Evolutionary conservation across 129 eudicot genomes (phyloP).

Genomic region (Glebionis coronaria): DNA sequence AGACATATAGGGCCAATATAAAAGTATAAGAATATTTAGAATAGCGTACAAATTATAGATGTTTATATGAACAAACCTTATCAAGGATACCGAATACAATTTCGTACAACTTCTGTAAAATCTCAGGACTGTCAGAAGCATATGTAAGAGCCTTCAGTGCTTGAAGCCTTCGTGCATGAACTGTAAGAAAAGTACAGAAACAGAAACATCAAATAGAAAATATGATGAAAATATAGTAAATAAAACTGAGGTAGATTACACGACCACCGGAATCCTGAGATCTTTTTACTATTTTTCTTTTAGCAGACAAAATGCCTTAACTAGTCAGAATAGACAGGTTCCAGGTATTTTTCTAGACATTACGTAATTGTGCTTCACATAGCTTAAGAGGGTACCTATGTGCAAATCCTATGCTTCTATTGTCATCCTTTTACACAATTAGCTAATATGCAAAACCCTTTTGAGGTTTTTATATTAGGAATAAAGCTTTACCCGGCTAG

Average conservation of each 20-base stretch:
- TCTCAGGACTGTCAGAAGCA: constrained; percentile 63
- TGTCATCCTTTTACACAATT: too few species aligned
- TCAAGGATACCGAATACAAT: constrained; percentile 89
- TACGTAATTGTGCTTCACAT: too few species aligned
- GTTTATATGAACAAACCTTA: constrained; percentile 53
- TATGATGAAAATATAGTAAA: neutral
- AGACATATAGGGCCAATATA: constrained; percentile 12
- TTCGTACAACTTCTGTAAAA: constrained; percentile 72
- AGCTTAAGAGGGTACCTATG: too few species aligned
- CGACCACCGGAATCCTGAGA: neutral
- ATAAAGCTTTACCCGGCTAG: too few species aligned
- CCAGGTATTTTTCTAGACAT: too few species aligned
- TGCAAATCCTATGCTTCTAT: too few species aligned
- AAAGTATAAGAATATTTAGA: neutral
- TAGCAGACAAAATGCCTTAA: constrained; percentile 9
- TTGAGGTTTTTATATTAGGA: too few species aligned
- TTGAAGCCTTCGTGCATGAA: constrained; percentile 45
- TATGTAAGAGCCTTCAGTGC: constrained; percentile 45
- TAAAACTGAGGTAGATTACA: constrained; percentile 4
- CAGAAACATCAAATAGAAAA: constrained; percentile 19
- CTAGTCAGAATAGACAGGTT: neutral
- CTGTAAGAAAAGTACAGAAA: constrained; percentile 20
- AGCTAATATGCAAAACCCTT: too few species aligned
- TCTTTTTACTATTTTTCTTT: neutral
- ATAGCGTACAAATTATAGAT: neutral